Base-by-base conservation (phyloP, 371 early-diverging fungal species). In the Dichotomocladium elegans region DNA sequence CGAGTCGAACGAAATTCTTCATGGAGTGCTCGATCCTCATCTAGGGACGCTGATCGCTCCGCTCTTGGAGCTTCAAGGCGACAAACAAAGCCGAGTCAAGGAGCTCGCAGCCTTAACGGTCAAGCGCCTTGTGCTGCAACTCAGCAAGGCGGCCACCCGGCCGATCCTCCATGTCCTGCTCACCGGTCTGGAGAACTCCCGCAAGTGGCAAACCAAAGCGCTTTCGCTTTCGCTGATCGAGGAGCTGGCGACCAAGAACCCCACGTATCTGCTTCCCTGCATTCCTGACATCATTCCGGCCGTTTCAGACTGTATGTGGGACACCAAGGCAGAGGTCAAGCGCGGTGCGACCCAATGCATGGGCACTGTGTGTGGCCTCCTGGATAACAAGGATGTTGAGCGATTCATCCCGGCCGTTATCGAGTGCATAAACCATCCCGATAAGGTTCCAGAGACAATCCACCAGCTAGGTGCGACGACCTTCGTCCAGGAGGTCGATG, bases 121-220 rank as follows among this genome's bases (percentile, higher is more conserved):
- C 30, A 71, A 64, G 26, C 71, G 71, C 25, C 53, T 88, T 24
- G 49, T 75, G 53, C 61, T 57, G 10, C 63, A 65, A 37, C 60
- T 82, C 46, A 80, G 80, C 11, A 77, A 84, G 6, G 66, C 78
- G 45, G 79, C 85, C 17, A 74, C 81, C 28, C 63, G 66, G 14
- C 58, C 69, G 34, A 56, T 85, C 12, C 60, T 88, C 15, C 87
- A 88, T 14, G 56, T 72, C 34, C 68, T 88, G 19, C 72, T 77
- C 41, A 79, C 80, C 19, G 75, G 70, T 53, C 77, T 85, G 53
- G 70, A 61, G 48, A 79, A 85, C 64, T 78, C 83, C 34, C 82
- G 80, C 53, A 89, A 89, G 65, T 89, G 89, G 89, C 89, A 87
- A 61, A 82, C 87, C 48, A 83, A 86, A 68, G 79, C 81, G 34